Base-by-base conservation (phyloP, 169 alveolate species). In the Plasmodium inui region DNA sequence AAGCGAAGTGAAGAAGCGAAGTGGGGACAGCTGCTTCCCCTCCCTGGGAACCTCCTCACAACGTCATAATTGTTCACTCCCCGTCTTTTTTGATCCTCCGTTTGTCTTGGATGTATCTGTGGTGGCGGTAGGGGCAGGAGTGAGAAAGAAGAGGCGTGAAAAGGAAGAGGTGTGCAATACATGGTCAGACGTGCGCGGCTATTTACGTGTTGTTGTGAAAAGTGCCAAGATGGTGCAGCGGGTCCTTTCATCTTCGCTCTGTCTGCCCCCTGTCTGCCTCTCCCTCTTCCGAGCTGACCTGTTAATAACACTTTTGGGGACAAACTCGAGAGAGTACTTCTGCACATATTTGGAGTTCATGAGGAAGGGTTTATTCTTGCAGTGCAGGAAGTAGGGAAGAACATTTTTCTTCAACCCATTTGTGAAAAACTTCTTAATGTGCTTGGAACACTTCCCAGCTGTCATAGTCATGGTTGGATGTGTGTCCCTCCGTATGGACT, bases 331-430 rank as follows among this genome's bases (percentile, higher is more conserved):
- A 1, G 83, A 73, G 79, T 85, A 85, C 79, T 74, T 85, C 34
- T 85, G 93, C 17, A 85, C 78, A 17, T 46, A 44, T 53, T 85
- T 85, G 0, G 93, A 46, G 30, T 85, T 85, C 93, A 85, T 85
- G 41, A 85, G 74, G 67, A 61, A 85, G 19, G 93, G 93, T 76
- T 85, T 85, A 76, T 85, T 85, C 74, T 85, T 85, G 67, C 93
- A 85, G 34, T 73, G 80, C 80, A 85, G 34, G 67, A 73, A 85
- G 39, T 85, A 85, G 9, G 93, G 93, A 22, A 85, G 57, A 5
- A 34, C 53, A 30, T 85, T 85, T 53, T 85, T 85, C 57, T 46
- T 72, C 17, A 53, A 37, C 34, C 93, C 93, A 74, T 85, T 41
- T 0, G 93, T 85, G 67, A 85, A 85, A 74, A 46, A 85, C 61